These are phyloP conservation scores for Pontederia crassipes DNA, from an alignment of 176 grass and related monocot genomes.

Conservation along the genomic window DNA sequence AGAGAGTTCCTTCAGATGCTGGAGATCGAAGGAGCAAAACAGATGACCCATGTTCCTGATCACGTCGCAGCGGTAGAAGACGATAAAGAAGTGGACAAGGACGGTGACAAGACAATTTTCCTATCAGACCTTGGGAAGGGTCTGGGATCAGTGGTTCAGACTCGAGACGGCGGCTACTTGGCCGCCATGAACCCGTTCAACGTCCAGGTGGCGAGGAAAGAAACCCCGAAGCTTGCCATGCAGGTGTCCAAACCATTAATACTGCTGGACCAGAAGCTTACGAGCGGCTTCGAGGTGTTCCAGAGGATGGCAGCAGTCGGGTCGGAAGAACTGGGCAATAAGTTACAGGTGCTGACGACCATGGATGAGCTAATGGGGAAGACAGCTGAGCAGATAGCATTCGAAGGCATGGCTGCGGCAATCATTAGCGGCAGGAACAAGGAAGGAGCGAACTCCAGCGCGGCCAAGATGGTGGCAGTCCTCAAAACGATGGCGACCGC, in stretches of 20 bases:
- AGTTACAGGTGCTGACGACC: slow-evolving; percentile 31
- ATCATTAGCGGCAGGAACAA: slow-evolving; percentile 62
- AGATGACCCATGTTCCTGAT: slow-evolving; percentile 1
- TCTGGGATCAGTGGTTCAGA: slow-evolving; percentile 64
- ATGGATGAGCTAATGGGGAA: slow-evolving; percentile 82
- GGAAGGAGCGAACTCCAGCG: slow-evolving; percentile 53
- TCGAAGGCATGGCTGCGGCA: slow-evolving; percentile 81
- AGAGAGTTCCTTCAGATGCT: slow-evolving; percentile 65
- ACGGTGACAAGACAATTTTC: slow-evolving; percentile 23
- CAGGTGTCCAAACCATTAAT: slow-evolving; percentile 77
- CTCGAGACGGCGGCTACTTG: slow-evolving; percentile 77
- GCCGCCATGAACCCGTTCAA: slow-evolving; percentile 78
- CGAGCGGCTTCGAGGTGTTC: slow-evolving; percentile 56
- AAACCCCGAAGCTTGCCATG: slow-evolving; percentile 77
- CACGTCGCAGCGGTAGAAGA: slow-evolving; percentile 10
- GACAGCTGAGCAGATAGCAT: slow-evolving; percentile 81
- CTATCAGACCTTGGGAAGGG: slow-evolving; percentile 73
- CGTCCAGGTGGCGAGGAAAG: slow-evolving; percentile 39
- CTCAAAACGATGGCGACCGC: slow-evolving; percentile 56
- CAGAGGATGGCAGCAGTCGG: slow-evolving; percentile 40
- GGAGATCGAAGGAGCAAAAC: slow-evolving; percentile 32
- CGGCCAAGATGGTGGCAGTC: slow-evolving; percentile 33
- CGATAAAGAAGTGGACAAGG: not conserved
- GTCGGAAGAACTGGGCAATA: slow-evolving; percentile 25
- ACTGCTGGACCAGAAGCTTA: slow-evolving; percentile 37